Conservation (phyloP, 2,329 filamentous ascomycete species). For the Diaporthe helianthi region DNA sequence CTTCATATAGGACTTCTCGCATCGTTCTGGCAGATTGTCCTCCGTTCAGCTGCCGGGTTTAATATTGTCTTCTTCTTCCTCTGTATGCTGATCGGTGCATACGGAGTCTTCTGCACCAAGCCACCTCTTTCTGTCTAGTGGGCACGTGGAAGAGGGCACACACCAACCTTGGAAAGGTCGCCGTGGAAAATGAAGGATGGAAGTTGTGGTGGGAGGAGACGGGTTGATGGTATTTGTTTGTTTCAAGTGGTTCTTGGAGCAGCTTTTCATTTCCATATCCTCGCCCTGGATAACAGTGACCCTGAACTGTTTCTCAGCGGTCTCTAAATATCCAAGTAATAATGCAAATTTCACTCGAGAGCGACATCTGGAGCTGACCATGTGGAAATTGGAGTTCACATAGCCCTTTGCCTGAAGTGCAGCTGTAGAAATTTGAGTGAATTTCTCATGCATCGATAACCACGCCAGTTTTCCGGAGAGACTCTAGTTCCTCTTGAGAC, state of each 20-base stretch:
- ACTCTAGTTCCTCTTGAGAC: background rate
- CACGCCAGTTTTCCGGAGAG: background rate
- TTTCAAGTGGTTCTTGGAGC: background rate
- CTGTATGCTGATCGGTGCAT: constrained; percentile 16
- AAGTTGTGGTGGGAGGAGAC: background rate
- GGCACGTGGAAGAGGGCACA: background rate
- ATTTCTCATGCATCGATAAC: background rate
- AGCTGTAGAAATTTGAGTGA: background rate
- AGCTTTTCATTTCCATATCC: background rate
- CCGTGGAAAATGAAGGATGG: background rate
- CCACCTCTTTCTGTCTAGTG: background rate
- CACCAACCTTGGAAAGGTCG: too few species aligned
- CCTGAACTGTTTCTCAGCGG: background rate
- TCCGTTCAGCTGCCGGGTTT: background rate
- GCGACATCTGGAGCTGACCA: background rate
- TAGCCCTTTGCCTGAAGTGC: background rate
- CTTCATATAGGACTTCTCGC: constrained; percentile 3
- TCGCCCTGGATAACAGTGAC: background rate
- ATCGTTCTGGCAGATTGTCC: background rate
- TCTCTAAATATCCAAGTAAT: background rate
- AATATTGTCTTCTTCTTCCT: constrained; percentile 21
- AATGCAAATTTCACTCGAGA: background rate
- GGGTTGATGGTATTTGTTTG: background rate
- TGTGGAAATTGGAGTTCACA: background rate
- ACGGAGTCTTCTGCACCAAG: constrained; percentile 24